Evolutionary conservation across 2,329 filamentous ascomycete genomes (phyloP).

Genomic region (Lecanicillium sp.): DNA sequence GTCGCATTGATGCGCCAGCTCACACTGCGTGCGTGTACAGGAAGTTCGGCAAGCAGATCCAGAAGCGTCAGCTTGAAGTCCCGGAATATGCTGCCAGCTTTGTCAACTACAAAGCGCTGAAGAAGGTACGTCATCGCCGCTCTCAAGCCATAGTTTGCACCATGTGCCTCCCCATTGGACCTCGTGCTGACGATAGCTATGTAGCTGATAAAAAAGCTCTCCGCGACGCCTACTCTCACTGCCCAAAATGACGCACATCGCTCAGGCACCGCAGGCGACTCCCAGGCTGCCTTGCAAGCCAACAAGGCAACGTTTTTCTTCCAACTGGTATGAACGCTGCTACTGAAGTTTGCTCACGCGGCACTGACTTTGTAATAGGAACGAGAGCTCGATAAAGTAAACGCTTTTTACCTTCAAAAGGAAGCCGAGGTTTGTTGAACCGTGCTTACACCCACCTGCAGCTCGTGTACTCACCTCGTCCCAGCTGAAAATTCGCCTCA

Average conservation of each 20-base stretch:
- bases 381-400: constrained; percentile 96
- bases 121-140: constrained; percentile 61
- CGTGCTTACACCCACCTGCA: not conserved
- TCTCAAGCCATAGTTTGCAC: not conserved
- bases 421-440: constrained; percentile 73
- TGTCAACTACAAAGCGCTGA: constrained; percentile 97
- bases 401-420: constrained; percentile 95
- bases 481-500: constrained; percentile 85
- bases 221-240: constrained; percentile 76
- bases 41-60: constrained; percentile 99
- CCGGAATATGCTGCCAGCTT: constrained; percentile 99
- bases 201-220: constrained; percentile 97
- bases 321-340: constrained; percentile 60
- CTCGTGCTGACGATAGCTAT: constrained; percentile 2
- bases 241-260: constrained; percentile 60
- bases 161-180: not conserved
- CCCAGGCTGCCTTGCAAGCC: constrained; percentile 84
- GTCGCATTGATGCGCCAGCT: not conserved
- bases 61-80: constrained; percentile 97
- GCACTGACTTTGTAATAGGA: constrained; percentile 50
- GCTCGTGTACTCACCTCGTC: not conserved
- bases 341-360: constrained; percentile 27
- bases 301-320: constrained; percentile 99
- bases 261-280: constrained; percentile 48
- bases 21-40: constrained; percentile 35